Base-by-base conservation (phyloP, 495 filamentous ascomycete species). In the Penicillium paxilli region DNA sequence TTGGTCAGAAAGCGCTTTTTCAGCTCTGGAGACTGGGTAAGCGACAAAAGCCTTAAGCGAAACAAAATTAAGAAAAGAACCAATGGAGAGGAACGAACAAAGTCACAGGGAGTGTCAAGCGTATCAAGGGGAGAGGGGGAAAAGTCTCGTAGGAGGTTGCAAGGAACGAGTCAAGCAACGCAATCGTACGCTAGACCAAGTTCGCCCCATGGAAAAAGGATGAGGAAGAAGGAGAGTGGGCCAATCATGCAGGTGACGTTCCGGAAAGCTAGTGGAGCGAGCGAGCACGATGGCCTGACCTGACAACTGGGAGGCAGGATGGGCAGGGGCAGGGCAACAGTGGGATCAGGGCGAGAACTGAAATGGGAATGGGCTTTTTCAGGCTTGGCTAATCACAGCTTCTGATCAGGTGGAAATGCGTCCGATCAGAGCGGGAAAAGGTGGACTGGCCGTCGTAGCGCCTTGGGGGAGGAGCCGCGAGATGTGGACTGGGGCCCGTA, bases 261-360 rank as follows among this genome's bases (percentile, higher is more conserved):
- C 35, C 35, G 62, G 65, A 35, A 50, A 59, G 52, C 56, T 37
- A 57, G 65, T 70, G 64, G 66, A 63, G 55, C 64, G 52, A 59
- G 61, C 35, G 35, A 48, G 60, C 58, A 70, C 67, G 65, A 72
- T 72, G 71, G 67, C 63, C 69, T 74, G 69, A 74, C 35, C 17
- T 16, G 35, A 19, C 14, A 57, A 62, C 54, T 64, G 56, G 47
- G 51, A 64, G 55, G 35, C 35, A 38, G 35, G 35, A 38, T 38
- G 35, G 35, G 54, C 49, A 63, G 59, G 62, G 64, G 52, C 35
- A 53, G 47, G 5, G 11, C 26, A 28, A 28, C 26, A 28, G 9
- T 42, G 51, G 52, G 57, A 54, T 51, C 53, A 63, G 52, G 49
- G 46, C 55, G 52, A 54, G 44, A 54, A 54, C 56, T 54, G 51